phyloP scores from a whole-genome alignment of 495 filamentous ascomycete genomes.

The Cryomyces minteri region DNA sequence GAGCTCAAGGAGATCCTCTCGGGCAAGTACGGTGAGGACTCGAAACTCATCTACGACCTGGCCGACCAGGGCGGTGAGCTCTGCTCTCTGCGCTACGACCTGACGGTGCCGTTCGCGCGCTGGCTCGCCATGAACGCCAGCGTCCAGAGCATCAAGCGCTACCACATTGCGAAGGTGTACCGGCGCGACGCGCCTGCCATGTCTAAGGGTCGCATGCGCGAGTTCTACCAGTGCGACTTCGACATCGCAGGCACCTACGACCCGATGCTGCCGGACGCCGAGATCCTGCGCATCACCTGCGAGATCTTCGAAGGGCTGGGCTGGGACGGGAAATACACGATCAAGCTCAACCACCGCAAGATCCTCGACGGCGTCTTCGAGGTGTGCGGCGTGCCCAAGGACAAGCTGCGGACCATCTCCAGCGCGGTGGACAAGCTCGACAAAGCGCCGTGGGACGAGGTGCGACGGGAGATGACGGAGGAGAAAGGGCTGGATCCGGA shows the following conservation, averaged over 20 bases:
- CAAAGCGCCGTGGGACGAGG: slow-evolving; percentile 52
- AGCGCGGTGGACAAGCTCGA: slow-evolving; percentile 93
- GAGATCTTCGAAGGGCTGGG: slow-evolving; percentile 78
- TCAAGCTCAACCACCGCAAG: slow-evolving; percentile 93
- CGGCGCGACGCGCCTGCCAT: slow-evolving; percentile 66
- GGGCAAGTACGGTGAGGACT: slow-evolving; percentile 86
- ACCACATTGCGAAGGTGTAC: slow-evolving; percentile 83
- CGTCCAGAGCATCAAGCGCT: slow-evolving; percentile 62
- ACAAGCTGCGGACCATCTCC: slow-evolving; percentile 73
- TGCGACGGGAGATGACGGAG: slow-evolving; percentile 79
- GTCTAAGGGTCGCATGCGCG: slow-evolving; percentile 79
- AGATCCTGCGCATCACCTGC: slow-evolving; percentile 64
- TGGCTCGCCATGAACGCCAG: slow-evolving; percentile 72
- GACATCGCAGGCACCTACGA: slow-evolving; percentile 86
- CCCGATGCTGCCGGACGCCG: slow-evolving; percentile 91
- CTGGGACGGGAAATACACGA: slow-evolving; percentile 52
- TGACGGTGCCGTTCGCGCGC: slow-evolving; percentile 80
- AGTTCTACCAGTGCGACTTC: slow-evolving; percentile 97
- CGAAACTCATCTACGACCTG: slow-evolving; percentile 78
- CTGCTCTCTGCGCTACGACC: slow-evolving; percentile 72
- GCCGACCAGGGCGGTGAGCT: slow-evolving; percentile 74
- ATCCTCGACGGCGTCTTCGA: slow-evolving; percentile 86
- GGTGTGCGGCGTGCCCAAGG: slow-evolving; percentile 70
- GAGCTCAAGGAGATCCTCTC: slow-evolving; percentile 62
- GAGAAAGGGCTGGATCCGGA: slow-evolving; percentile 64